Evolutionary conservation across 106 monocot species (phyloP).

Genomic region (Vanilla planifolia): DNA sequence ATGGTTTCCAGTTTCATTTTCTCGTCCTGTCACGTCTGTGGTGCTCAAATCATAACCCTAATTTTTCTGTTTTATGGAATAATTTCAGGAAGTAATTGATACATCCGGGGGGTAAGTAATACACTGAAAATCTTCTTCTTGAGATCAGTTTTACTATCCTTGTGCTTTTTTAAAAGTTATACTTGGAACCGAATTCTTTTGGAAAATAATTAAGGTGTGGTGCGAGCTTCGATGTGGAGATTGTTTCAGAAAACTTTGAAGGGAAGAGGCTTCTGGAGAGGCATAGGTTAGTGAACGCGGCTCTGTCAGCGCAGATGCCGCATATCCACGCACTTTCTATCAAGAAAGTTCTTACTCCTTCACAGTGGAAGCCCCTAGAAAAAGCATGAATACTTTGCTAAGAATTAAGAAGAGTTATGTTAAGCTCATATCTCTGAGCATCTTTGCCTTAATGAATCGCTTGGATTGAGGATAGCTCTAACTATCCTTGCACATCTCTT

Average conservation of each 20-base stretch:
- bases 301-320: slow-evolving; percentile 67
- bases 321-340: slow-evolving; percentile 91
- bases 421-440: neutral
- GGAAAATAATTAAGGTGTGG: slow-evolving; percentile 47
- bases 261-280: slow-evolving; percentile 94
- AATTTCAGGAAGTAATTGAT: slow-evolving; percentile 66
- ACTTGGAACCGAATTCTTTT: neutral
- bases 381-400: neutral
- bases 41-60: slow-evolving; percentile 22
- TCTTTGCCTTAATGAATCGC: neutral
- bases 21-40: neutral
- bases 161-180: neutral
- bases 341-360: slow-evolving; percentile 81
- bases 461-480: neutral
- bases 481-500: neutral
- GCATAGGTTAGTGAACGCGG: slow-evolving; percentile 88
- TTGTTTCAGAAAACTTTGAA: slow-evolving; percentile 88
- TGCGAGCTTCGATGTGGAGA: slow-evolving; percentile 78
- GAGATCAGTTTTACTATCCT: neutral
- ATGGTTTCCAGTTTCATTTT: neutral
- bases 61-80: slow-evolving; percentile 1
- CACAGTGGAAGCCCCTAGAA: slow-evolving; percentile 58
- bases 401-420: slow-evolving; percentile 2
- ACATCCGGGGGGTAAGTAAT: slow-evolving; percentile 91
- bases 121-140: neutral